Evolutionary conservation across 2,329 filamentous ascomycete genomes (phyloP).

Genomic region (Penicillium frequentans): DNA sequence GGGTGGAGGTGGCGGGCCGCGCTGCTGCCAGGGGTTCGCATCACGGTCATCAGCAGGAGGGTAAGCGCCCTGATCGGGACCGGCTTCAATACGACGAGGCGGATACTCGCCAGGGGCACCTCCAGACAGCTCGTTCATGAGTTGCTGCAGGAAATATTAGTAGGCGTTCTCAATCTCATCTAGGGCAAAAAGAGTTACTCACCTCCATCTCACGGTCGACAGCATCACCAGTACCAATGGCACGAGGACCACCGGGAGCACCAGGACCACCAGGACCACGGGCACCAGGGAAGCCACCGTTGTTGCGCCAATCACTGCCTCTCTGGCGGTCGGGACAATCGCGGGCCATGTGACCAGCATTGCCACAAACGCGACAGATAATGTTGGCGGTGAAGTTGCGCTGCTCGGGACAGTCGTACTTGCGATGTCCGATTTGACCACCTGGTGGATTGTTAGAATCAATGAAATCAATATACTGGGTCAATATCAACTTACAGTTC

Average conservation of each 20-base stretch:
- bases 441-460: constrained; percentile 43
- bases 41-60: constrained; percentile 45
- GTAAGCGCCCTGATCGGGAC: constrained; percentile 58
- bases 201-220: constrained; percentile 95
- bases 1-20: constrained; percentile 63
- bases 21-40: constrained; percentile 86
- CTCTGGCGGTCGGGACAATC: constrained; percentile 95
- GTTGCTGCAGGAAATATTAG: constrained; percentile 64
- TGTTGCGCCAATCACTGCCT: constrained; percentile 89
- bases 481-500: constrained; percentile 64
- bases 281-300: constrained; percentile 46
- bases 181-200: constrained; percentile 37
- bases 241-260: constrained; percentile 54
- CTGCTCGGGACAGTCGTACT: constrained; percentile 97
- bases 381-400: constrained; percentile 99
- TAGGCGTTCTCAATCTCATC: constrained; percentile 10
- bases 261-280: constrained; percentile 49
- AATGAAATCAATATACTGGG: background rate
- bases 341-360: constrained; percentile 96
- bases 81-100: constrained; percentile 82
- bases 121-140: constrained; percentile 95
- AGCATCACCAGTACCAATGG: constrained; percentile 75
- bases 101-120: constrained; percentile 61
- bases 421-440: constrained; percentile 96
- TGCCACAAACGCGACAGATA: constrained; percentile 96